Conservation (phyloP, 176 grass and related monocot genomes). For the Carex cristatella region DNA sequence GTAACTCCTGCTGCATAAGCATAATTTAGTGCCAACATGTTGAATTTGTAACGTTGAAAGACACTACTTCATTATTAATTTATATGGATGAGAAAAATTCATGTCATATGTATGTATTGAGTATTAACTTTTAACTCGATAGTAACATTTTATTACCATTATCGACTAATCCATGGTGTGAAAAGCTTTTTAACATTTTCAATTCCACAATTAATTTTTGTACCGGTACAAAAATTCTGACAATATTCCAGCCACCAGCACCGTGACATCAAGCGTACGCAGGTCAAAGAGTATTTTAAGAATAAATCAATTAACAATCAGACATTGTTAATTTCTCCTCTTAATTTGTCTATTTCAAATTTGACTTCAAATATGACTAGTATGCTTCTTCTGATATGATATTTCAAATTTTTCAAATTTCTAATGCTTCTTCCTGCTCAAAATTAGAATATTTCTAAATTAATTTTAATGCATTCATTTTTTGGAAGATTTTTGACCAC, state of each 20-base stretch:
- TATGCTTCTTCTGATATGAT: too few species aligned
- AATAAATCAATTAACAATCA: neutral
- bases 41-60: neutral
- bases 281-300: neutral
- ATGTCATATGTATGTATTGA: neutral
- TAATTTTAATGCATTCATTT: too few species aligned
- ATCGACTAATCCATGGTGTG: neutral
- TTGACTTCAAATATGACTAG: too few species aligned
- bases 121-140: neutral
- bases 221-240: neutral
- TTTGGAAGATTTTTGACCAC: too few species aligned
- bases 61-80: neutral
- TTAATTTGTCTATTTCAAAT: neutral
- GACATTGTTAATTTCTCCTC: neutral
- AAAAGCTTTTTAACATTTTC: neutral
- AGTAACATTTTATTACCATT: neutral
- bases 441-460: too few species aligned
- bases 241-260: neutral
- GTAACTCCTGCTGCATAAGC: neutral
- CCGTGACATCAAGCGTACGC: neutral
- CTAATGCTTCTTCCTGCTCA: too few species aligned
- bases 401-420: too few species aligned
- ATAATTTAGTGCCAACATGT: neutral
- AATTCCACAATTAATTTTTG: neutral
- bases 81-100: neutral